These are phyloP conservation scores for Myxozyma vanderwaltii DNA, from an alignment of 805 yeast genomes.

Conservation along the genomic window DNA sequence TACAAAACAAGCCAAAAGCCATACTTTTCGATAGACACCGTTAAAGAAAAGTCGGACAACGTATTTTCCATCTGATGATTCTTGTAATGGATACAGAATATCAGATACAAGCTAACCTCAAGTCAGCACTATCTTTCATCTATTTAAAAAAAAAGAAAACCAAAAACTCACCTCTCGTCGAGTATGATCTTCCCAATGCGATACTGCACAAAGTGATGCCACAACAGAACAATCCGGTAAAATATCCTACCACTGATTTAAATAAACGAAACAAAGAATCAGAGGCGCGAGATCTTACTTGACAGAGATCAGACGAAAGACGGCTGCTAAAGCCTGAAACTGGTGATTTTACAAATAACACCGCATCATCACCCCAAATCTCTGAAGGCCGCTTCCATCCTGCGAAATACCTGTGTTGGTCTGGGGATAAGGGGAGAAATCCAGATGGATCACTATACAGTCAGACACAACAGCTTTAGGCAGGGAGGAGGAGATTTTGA, in stretches of 20 bases:
- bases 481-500: too few relatives aligned
- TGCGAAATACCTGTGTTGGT: constrained; percentile 21
- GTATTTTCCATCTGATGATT: constrained; percentile 42
- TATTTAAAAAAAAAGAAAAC: too few relatives aligned
- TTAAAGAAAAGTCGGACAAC: constrained; percentile 53
- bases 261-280: neutral
- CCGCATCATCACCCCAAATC: constrained; percentile 15
- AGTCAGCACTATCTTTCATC: neutral
- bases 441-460: constrained; percentile 35
- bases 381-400: constrained; percentile 35
- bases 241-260: constrained; percentile 29
- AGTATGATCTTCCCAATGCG: constrained; percentile 38
- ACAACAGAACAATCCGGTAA: constrained; percentile 75
- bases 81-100: constrained; percentile 35
- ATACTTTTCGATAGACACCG: constrained; percentile 52
- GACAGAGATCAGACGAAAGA: constrained; percentile 15
- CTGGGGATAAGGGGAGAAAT: constrained; percentile 21
- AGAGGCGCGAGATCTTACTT: constrained; percentile 12
- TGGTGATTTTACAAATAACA: neutral
- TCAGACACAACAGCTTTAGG: too few relatives aligned
- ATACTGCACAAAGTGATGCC: constrained; percentile 61
- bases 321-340: neutral
- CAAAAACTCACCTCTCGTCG: constrained; percentile 9
- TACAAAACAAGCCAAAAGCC: neutral
- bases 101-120: constrained; percentile 33